Base-by-base conservation (phyloP, 1,284 basidiomycete genomes). In the Xanthoconium separans region DNA sequence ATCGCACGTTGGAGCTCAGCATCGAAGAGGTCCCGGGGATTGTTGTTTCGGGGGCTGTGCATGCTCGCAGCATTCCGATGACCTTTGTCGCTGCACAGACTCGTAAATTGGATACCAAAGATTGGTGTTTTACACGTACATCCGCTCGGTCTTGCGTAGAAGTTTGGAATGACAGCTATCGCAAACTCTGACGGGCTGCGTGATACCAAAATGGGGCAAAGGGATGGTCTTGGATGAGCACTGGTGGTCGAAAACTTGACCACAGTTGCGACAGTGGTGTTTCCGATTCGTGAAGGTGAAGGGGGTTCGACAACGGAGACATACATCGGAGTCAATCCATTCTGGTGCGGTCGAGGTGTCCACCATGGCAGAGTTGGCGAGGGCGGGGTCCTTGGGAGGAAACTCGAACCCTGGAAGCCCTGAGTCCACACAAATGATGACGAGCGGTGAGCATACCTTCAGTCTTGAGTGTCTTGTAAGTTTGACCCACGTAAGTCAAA, bases 201-300 rank as follows among this genome's bases (percentile, higher is more conserved):
- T 81, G 63, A 99, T 95, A 12, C 97, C 97, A 66, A 93, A 98
- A 70, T 95, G 92, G 1, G 97, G 95, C 13, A 99, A 77, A 0
- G 93, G 75, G 73, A 94, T 84, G 2, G 80, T 79, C 72, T 94
- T 92, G 39, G 89, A 87, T 1, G 94, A 95, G 72, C 97, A 99
- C 51, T 87, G 82, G 57, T 96, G 93, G 73, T 98, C 95, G 67
- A 98, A 99, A 18, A 99, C 93, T 65, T 91, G 87, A 10, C 97
- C 97, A 71, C 97, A 99, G 72, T 98, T 98, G 9, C 97, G 85
- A 71, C 97, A 99, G 70, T 99, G 97, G 68, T 99, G 97, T 70
- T 98, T 98, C 55, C 97, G 85, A 68, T 98, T 98, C 40, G 95
- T 98, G 65, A 98, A 96, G 1, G 89, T 87, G 74, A 99, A 99